These are phyloP conservation scores for Lactifluus subvellereus DNA, from an alignment of 768 basidiomycete species.

Conservation along the genomic window DNA sequence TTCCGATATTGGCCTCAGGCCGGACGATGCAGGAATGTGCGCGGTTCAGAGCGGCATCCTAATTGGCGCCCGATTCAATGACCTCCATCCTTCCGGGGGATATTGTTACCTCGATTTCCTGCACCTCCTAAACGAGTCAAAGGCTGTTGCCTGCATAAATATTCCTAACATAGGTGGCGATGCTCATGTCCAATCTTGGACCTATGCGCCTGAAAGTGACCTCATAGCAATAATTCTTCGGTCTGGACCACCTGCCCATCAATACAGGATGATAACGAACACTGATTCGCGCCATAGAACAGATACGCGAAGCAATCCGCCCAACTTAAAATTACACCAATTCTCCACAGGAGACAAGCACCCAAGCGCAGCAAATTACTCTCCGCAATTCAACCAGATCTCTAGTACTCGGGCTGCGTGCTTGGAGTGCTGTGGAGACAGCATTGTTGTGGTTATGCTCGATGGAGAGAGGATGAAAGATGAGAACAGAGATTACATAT, in stretches of 20 bases:
- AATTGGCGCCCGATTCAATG: neutral
- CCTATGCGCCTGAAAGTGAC: slow-evolving; percentile 10
- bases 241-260: neutral
- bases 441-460: slow-evolving; percentile 8
- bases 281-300: neutral
- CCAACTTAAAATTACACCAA: slow-evolving; percentile 1
- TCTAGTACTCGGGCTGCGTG: neutral
- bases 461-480: neutral
- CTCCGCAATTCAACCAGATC: slow-evolving; percentile 2
- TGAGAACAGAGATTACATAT: neutral
- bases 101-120: slow-evolving; percentile 12
- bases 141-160: neutral
- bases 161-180: slow-evolving; percentile 7
- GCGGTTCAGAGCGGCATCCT: slow-evolving; percentile 9
- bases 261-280: neutral
- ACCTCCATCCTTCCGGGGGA: neutral
- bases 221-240: slow-evolving; percentile 8
- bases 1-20: neutral
- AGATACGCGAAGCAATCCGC: neutral
- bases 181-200: slow-evolving; percentile 5
- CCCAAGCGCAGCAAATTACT: slow-evolving; percentile 1
- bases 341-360: slow-evolving; percentile 12
- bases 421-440: slow-evolving; percentile 16
- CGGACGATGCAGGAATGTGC: neutral
- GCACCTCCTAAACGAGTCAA: neutral